Conservation (phyloP, 208 protist genomes). For the Porcisia deanei region DNA sequence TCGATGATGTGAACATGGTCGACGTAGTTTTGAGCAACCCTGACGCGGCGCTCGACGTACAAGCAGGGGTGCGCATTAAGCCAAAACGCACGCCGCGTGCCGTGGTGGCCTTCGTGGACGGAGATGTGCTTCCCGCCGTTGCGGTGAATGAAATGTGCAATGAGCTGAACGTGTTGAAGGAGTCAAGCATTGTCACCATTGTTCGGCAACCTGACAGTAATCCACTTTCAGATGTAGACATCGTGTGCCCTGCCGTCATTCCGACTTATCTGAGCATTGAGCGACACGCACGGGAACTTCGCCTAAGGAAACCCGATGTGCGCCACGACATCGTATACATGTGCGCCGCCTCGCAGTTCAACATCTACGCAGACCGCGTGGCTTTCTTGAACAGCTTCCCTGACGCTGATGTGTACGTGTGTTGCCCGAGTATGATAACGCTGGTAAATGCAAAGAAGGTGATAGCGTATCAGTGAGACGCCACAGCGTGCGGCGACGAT, state of each 20-base stretch:
- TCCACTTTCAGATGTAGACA: slow-evolving; percentile 46
- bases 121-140: slow-evolving; percentile 50
- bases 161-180: slow-evolving; percentile 51
- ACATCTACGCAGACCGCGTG: slow-evolving; percentile 52
- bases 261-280: slow-evolving; percentile 68
- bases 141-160: slow-evolving; percentile 69
- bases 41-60: slow-evolving; percentile 40
- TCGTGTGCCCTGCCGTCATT: slow-evolving; percentile 49
- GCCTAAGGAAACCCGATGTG: slow-evolving; percentile 35
- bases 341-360: slow-evolving; percentile 61
- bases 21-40: slow-evolving; percentile 33
- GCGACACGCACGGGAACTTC: slow-evolving; percentile 51
- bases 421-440: slow-evolving; percentile 62
- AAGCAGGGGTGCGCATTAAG: slow-evolving; percentile 44
- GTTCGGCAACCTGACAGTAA: slow-evolving; percentile 44
- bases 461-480: slow-evolving; percentile 32
- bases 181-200: slow-evolving; percentile 43
- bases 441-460: slow-evolving; percentile 54
- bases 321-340: slow-evolving; percentile 84
- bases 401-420: slow-evolving; percentile 85
- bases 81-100: slow-evolving; percentile 40
- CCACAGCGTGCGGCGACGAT: neutral
- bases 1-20: slow-evolving; percentile 33
- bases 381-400: slow-evolving; percentile 55
- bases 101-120: slow-evolving; percentile 76